Evolutionary conservation across 345 rosid genomes (phyloP).

Genomic region (Diplotaxis tenuifolia): DNA sequence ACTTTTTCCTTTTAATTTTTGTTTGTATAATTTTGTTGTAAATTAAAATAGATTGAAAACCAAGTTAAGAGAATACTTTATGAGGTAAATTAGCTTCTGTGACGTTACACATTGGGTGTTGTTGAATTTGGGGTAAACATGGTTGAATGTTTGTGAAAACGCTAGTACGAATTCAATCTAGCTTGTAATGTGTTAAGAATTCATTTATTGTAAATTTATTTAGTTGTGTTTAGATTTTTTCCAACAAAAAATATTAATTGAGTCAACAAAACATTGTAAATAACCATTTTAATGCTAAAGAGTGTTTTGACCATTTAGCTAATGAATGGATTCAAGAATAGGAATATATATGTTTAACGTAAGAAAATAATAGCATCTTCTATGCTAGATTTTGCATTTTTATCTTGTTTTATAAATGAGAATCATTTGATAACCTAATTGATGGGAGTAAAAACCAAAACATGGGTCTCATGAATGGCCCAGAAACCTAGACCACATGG

Average conservation of each 20-base stretch:
- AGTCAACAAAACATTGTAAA: conserved; percentile 29
- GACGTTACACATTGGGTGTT: conserved; percentile 34
- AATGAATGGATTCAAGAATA: neutral
- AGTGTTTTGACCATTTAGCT: conserved; percentile 17
- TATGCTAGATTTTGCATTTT: neutral
- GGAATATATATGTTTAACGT: neutral
- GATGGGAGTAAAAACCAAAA: neutral
- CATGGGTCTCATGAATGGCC: conserved; percentile 4
- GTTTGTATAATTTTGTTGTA: neutral
- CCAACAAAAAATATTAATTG: conserved; percentile 2
- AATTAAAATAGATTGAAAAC: neutral
- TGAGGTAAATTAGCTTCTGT: conserved; percentile 8
- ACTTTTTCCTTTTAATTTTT: neutral
- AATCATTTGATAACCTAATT: conserved; percentile 3
- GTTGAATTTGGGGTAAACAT: conserved; percentile 37
- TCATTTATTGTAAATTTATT: conserved; percentile 7
- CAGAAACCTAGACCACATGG: conserved; percentile 19
- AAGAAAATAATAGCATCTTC: neutral
- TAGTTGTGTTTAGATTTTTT: conserved; percentile 10
- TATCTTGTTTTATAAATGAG: neutral
- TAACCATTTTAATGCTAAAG: conserved; percentile 8
- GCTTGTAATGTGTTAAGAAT: conserved; percentile 1
- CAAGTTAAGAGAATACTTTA: conserved; percentile 7
- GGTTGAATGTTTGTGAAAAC: conserved; percentile 37
- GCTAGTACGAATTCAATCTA: conserved; percentile 8